These are phyloP conservation scores for Hamamelis virginiana DNA, from an alignment of 164 flowering plant genomes.

Conservation along the genomic window DNA sequence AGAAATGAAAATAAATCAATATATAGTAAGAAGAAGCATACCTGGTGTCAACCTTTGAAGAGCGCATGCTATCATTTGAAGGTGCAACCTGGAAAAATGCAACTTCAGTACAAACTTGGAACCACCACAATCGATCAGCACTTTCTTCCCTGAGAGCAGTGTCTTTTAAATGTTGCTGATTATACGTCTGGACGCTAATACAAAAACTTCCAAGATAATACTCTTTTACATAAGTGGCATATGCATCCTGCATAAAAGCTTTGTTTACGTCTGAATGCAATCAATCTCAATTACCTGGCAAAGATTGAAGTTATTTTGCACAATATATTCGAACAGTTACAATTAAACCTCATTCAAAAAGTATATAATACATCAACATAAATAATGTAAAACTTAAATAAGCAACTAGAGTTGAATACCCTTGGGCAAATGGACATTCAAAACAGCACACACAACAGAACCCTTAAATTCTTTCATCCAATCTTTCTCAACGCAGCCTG, in stretches of 20 bases:
- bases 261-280: too few species aligned
- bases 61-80: slow-evolving; percentile 81
- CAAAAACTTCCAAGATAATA: slow-evolving; percentile 54
- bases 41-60: slow-evolving; percentile 75
- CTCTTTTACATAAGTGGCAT: slow-evolving; percentile 79
- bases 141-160: slow-evolving; percentile 42
- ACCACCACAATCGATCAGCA: slow-evolving; percentile 88
- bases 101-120: slow-evolving; percentile 98
- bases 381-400: not conserved
- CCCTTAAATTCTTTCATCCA: not conserved
- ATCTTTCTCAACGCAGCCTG: not conserved
- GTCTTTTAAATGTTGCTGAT: slow-evolving; percentile 58
- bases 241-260: slow-evolving; percentile 57
- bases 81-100: slow-evolving; percentile 99
- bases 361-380: not conserved
- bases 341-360: not conserved
- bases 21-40: slow-evolving; percentile 18
- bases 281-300: too few species aligned
- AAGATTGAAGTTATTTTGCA: too few species aligned
- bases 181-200: slow-evolving; percentile 51
- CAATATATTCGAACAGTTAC: not conserved
- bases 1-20: not conserved
- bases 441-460: not conserved
- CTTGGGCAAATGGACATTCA: not conserved
- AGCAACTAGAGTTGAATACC: not conserved